Percentiles rank a stretch among this genome's conserved stretches.
Evolutionary conservation across 2,329 filamentous ascomycete genomes (phyloP).

Genomic region (Ophiosphaerella narmari): DNA sequence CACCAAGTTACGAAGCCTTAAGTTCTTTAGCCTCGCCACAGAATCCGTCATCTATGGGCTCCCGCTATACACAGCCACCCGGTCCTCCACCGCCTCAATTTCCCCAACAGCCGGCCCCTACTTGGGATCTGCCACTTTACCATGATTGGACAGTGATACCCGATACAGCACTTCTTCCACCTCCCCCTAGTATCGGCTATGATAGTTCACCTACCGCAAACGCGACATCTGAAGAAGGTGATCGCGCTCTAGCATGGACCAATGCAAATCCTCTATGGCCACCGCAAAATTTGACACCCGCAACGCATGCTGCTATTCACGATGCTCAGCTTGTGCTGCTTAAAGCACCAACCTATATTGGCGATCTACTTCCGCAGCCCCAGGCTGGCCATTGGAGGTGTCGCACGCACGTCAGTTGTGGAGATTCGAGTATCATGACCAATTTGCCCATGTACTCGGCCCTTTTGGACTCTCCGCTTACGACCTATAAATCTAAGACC

Average conservation of each 20-base stretch:
- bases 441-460: slow-evolving; percentile 71
- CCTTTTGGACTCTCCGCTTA: slow-evolving; percentile 62
- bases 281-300: slow-evolving; percentile 57
- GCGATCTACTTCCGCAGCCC: slow-evolving; percentile 53
- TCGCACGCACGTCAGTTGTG: slow-evolving; percentile 49
- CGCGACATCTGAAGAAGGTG: slow-evolving; percentile 66
- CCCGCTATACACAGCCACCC: slow-evolving; percentile 19
- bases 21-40: slow-evolving; percentile 23
- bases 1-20: slow-evolving; percentile 26
- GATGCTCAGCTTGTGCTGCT: slow-evolving; percentile 55
- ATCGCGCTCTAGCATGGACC: slow-evolving; percentile 71
- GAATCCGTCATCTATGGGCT: slow-evolving; percentile 13
- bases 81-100: slow-evolving; percentile 31
- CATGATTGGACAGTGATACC: slow-evolving; percentile 77
- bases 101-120: slow-evolving; percentile 40
- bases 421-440: slow-evolving; percentile 68
- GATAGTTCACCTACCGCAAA: slow-evolving; percentile 72
- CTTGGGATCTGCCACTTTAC: slow-evolving; percentile 58
- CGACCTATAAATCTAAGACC: slow-evolving; percentile 56
- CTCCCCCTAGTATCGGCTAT: slow-evolving; percentile 70
- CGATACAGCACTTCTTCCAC: slow-evolving; percentile 73
- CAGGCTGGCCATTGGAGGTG: slow-evolving; percentile 49
- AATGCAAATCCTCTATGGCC: slow-evolving; percentile 60
- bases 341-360: slow-evolving; percentile 35
- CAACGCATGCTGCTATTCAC: slow-evolving; percentile 55